Evolutionary conservation across 2,329 filamentous ascomycete genomes (phyloP).

Genomic region (Diaporthe sp.): DNA sequence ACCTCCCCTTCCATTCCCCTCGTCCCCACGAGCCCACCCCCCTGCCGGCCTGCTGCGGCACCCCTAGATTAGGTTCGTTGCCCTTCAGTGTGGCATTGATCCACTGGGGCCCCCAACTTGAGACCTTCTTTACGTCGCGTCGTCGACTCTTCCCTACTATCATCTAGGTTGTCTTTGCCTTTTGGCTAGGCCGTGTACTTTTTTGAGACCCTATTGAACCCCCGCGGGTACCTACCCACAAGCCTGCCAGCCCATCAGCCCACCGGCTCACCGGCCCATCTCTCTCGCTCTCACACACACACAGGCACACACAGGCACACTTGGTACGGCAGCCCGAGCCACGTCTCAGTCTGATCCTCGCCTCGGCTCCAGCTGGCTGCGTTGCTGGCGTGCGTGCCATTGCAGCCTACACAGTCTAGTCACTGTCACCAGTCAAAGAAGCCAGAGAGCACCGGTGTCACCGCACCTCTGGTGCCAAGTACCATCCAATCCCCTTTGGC

Average conservation of each 20-base stretch:
- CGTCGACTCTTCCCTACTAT: conserved; percentile 33
- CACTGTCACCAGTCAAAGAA: conserved; percentile 23
- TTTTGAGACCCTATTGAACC: conserved; percentile 37
- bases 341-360: conserved; percentile 35
- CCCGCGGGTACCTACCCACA: conserved; percentile 37
- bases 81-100: conserved; percentile 38
- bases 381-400: conserved; percentile 35
- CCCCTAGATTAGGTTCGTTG: conserved; percentile 39
- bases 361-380: conserved; percentile 31
- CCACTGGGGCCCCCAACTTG: conserved; percentile 37
- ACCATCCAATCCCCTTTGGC: conserved; percentile 36
- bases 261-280: conserved; percentile 4
- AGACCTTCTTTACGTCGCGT: conserved; percentile 36
- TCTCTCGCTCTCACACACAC: background rate
- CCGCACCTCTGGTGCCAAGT: conserved; percentile 36
- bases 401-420: conserved; percentile 28
- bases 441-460: conserved; percentile 38
- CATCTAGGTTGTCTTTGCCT: conserved; percentile 38
- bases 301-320: background rate
- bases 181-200: conserved; percentile 36
- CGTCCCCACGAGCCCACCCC: conserved; percentile 36
- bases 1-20: conserved; percentile 15
- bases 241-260: background rate
- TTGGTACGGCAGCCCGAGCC: conserved; percentile 23
- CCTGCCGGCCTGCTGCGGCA: conserved; percentile 8